These are phyloP conservation scores for Ensete ventricosum DNA, from an alignment of 176 grass and related monocot species.

Conservation along the genomic window DNA sequence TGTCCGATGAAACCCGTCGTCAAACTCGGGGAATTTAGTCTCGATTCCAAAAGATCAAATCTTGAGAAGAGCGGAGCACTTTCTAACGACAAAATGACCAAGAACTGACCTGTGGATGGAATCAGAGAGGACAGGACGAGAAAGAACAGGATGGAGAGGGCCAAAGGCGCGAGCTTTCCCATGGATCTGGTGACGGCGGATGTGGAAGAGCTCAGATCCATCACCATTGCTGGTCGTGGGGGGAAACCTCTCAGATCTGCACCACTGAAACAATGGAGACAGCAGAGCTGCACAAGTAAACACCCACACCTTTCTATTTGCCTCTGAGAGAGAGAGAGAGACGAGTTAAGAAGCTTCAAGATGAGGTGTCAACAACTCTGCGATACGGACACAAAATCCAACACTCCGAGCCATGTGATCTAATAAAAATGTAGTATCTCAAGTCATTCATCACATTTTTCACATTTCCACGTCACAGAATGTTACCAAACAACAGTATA, in stretches of 20 bases:
- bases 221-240: not conserved
- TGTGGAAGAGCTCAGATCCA: not conserved
- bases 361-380: not conserved
- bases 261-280: not conserved
- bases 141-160: not conserved
- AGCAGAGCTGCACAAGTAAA: not conserved
- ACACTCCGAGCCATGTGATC: not conserved
- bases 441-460: not conserved
- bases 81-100: not conserved
- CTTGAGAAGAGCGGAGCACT: not conserved
- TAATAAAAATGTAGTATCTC: not conserved
- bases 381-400: not conserved
- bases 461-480: no score
- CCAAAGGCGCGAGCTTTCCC: not conserved
- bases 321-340: not conserved
- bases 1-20: not conserved
- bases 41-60: not conserved
- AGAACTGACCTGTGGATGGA: slow-evolving; percentile 5
- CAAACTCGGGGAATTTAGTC: not conserved
- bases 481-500: not conserved
- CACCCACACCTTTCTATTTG: not conserved
- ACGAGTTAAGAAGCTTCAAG: not conserved
- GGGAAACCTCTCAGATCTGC: not conserved
- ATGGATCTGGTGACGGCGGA: not conserved
- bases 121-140: not conserved